A percentile compares a stretch with the other conserved stretches of the same genome.
phyloP scores from a whole-genome alignment of 1,284 basidiomycete genomes.

The Bjerkandera adusta region DNA sequence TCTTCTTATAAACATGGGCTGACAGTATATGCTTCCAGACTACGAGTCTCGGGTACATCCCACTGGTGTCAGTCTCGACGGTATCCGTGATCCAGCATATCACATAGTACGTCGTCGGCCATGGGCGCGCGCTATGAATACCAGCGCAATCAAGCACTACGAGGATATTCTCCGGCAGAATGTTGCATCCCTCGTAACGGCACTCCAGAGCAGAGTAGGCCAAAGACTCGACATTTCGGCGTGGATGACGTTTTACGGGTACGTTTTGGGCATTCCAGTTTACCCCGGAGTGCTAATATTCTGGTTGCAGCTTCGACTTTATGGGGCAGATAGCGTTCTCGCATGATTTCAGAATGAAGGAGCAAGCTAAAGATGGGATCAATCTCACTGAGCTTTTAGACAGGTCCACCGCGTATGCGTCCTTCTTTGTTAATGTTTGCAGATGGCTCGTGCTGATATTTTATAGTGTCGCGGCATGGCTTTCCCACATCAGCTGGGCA shows the following conservation, averaged over 20 bases:
- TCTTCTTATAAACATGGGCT: too few species aligned
- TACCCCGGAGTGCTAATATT: background rate
- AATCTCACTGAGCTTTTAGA: slow-evolving; percentile 9
- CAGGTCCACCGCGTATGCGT: slow-evolving; percentile 8
- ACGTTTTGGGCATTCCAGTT: background rate
- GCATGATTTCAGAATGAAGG: background rate
- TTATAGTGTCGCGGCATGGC: slow-evolving; percentile 10
- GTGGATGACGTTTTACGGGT: slow-evolving; percentile 21
- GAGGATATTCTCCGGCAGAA: slow-evolving; percentile 10
- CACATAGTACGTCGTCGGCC: slow-evolving; percentile 19
- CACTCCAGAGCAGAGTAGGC: slow-evolving; percentile 7
- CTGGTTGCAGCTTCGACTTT: slow-evolving; percentile 17
- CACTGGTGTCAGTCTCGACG: slow-evolving; percentile 12
- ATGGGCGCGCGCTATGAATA: slow-evolving; percentile 21
- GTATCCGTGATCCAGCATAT: slow-evolving; percentile 11
- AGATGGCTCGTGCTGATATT: background rate
- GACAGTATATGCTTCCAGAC: slow-evolving; percentile 8
- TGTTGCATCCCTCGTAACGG: slow-evolving; percentile 5
- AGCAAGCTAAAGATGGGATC: slow-evolving; percentile 12
- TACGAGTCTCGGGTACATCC: slow-evolving; percentile 16
- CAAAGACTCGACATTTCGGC: slow-evolving; percentile 13
- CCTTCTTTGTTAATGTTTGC: background rate
- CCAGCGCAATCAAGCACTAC: slow-evolving; percentile 17
- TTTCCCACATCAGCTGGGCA: slow-evolving; percentile 18
- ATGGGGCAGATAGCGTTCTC: slow-evolving; percentile 23